Evolutionary conservation across 2,329 filamentous ascomycete genomes (phyloP).

Genomic region (Cladosporium cucumerinum): DNA sequence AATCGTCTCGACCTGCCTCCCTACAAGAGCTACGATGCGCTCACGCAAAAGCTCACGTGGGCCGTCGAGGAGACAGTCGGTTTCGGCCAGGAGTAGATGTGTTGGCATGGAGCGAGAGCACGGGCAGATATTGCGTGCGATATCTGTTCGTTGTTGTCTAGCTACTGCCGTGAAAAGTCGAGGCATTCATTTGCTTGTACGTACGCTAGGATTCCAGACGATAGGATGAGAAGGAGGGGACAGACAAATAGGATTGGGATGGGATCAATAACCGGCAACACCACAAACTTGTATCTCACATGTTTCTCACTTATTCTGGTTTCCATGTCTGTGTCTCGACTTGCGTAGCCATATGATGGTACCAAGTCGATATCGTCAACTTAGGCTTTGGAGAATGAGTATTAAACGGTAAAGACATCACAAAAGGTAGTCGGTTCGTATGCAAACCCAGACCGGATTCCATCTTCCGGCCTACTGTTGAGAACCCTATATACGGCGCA

Average conservation of each 20-base stretch:
- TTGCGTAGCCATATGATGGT: neutral
- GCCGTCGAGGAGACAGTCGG: conserved; percentile 98
- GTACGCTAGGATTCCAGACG: neutral
- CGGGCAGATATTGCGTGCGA: neutral
- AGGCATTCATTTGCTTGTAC: conserved; percentile 4
- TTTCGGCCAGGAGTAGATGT: conserved; percentile 85
- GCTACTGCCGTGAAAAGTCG: neutral
- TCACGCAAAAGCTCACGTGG: conserved; percentile 89
- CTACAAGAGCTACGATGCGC: conserved; percentile 81
- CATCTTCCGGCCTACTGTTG: neutral
- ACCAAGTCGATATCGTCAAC: too few relatives aligned
- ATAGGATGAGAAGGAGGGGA: neutral
- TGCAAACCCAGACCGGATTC: too few relatives aligned
- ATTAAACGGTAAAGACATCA: too few relatives aligned
- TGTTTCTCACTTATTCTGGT: neutral
- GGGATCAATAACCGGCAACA: neutral
- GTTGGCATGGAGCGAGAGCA: neutral
- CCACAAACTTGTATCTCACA: neutral
- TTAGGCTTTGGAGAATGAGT: too few relatives aligned
- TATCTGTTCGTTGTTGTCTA: neutral
- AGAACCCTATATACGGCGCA: neutral
- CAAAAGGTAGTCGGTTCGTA: too few relatives aligned
- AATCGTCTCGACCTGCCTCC: conserved; percentile 93
- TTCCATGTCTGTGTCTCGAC: neutral
- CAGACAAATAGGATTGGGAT: conserved; percentile 1